Conservation (phyloP, 768 basidiomycete species). For the Podaxis pistillaris region DNA sequence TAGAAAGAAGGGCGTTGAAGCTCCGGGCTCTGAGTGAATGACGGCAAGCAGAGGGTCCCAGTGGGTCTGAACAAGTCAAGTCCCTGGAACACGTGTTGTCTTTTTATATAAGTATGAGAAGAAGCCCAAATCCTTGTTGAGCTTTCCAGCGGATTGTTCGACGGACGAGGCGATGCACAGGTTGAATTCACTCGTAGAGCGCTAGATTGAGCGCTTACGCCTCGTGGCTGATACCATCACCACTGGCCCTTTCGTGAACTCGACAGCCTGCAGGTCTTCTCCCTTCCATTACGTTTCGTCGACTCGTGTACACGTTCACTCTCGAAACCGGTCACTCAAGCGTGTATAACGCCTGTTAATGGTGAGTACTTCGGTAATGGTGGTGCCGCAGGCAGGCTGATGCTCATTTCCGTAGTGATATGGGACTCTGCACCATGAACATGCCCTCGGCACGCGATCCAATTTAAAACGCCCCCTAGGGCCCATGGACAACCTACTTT, state of each 20-base stretch:
- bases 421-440: background rate
- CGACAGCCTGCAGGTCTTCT: background rate
- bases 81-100: background rate
- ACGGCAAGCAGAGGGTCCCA: background rate
- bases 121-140: background rate
- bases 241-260: background rate
- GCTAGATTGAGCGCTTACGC: too few relatives aligned
- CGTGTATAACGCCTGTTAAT: conserved; percentile 1
- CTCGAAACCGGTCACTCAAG: background rate
- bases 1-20: conserved; percentile 5
- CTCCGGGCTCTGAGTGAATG: background rate
- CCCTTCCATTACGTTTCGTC: conserved; percentile 1
- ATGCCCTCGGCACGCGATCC: background rate
- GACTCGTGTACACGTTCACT: background rate
- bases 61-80: background rate
- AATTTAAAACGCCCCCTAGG: background rate
- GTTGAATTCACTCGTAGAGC: background rate
- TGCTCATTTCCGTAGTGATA: conserved; percentile 5
- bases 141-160: background rate
- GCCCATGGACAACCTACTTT: background rate
- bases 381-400: background rate
- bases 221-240: background rate
- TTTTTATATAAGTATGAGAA: background rate
- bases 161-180: background rate
- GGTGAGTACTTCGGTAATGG: background rate